Percentiles rank a stretch among this genome's conserved stretches.
These are phyloP conservation scores for Claviceps maximensis DNA, from an alignment of 2,329 filamentous ascomycete genomes.

Conservation along the genomic window DNA sequence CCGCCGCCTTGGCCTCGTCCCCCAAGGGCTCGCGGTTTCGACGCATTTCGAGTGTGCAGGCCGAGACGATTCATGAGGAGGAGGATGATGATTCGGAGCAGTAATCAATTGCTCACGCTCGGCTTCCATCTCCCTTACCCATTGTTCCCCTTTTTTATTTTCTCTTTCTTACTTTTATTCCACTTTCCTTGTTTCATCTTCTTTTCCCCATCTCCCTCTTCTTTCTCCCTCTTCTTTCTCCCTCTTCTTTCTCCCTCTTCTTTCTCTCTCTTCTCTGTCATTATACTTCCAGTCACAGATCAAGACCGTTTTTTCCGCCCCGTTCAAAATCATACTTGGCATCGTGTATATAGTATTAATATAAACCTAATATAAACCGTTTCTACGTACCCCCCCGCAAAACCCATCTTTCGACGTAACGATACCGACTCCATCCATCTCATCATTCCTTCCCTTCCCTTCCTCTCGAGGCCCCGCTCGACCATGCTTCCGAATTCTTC, in stretches of 20 bases:
- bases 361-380: not conserved
- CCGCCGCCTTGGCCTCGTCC: conserved; percentile 15
- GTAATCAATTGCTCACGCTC: conserved; percentile 4
- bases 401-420: not conserved
- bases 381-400: not conserved
- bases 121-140: not conserved
- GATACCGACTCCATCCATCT: no score
- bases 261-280: no score
- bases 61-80: conserved; percentile 60
- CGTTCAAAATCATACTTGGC: not conserved
- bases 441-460: no score
- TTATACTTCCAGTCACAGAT: no score
- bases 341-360: not conserved
- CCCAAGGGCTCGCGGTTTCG: conserved; percentile 17
- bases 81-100: conserved; percentile 47
- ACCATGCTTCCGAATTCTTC: no score
- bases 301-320: no score
- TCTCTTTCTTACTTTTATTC: no score
- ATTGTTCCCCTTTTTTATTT: not conserved
- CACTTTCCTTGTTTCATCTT: no score
- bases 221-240: no score
- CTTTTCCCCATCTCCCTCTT: no score
- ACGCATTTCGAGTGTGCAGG: conserved; percentile 37
- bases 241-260: no score
- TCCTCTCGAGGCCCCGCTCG: no score